These are phyloP conservation scores for Globisporangium cystogenes DNA, from an alignment of 352 stramenopile species.

Conservation along the genomic window DNA sequence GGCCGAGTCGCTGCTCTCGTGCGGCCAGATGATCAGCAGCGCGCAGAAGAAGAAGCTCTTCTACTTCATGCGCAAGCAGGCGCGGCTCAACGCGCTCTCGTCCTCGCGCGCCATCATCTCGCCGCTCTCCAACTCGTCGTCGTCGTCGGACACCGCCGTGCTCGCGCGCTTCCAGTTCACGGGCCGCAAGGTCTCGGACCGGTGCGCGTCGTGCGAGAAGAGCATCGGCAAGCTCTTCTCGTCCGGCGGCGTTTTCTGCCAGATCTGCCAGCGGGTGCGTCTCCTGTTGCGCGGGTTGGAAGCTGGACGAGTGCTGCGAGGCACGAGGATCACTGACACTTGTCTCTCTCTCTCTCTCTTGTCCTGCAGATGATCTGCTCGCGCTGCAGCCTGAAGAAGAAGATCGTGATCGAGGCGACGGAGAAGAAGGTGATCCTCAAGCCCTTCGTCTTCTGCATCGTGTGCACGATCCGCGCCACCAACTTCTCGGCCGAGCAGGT, in stretches of 20 bases:
- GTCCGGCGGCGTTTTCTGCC: slow-evolving; percentile 23
- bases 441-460: slow-evolving; percentile 30
- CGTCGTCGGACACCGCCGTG: slow-evolving; percentile 15
- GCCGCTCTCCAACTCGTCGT: slow-evolving; percentile 19
- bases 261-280: slow-evolving; percentile 11
- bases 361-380: slow-evolving; percentile 33
- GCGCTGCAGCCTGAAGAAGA: slow-evolving; percentile 44
- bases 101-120: slow-evolving; percentile 3
- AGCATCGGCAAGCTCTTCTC: slow-evolving; percentile 26
- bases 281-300: too few relatives aligned
- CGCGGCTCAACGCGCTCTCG: not conserved
- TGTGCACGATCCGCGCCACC: slow-evolving; percentile 26
- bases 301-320: too few relatives aligned
- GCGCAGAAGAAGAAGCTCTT: slow-evolving; percentile 52
- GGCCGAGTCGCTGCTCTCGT: slow-evolving; percentile 17
- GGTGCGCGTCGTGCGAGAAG: slow-evolving; percentile 33
- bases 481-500: slow-evolving; percentile 20
- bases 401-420: slow-evolving; percentile 28
- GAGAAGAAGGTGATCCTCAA: slow-evolving; percentile 18
- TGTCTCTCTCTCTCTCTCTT: not conserved
- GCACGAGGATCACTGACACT: too few relatives aligned
- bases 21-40: slow-evolving; percentile 26
- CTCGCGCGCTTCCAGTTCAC: slow-evolving; percentile 1
- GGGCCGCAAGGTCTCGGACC: slow-evolving; percentile 8
- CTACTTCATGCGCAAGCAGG: slow-evolving; percentile 27